These are phyloP conservation scores for Penicillium angulare DNA, from an alignment of 495 filamentous ascomycete species.

Conservation along the genomic window DNA sequence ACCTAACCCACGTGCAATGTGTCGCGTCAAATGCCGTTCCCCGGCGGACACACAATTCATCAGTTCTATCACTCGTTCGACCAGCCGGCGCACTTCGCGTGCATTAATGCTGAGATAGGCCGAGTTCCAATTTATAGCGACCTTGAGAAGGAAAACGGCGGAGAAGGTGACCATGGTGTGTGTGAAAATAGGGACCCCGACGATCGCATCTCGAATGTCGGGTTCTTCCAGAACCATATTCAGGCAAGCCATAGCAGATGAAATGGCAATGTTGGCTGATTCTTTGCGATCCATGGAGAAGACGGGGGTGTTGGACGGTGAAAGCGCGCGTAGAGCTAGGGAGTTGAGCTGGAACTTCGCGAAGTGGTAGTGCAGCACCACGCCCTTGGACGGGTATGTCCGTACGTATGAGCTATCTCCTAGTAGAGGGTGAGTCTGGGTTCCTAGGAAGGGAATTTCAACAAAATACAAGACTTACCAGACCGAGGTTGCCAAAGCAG, in stretches of 20 bases:
- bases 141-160: constrained; percentile 56
- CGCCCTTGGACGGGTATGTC: constrained; percentile 58
- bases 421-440: constrained; percentile 13
- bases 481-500: constrained; percentile 54
- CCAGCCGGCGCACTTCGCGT: constrained; percentile 45
- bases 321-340: constrained; percentile 52
- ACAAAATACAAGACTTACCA: constrained; percentile 31
- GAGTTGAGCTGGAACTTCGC: constrained; percentile 61
- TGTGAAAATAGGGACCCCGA: constrained; percentile 56
- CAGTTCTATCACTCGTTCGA: constrained; percentile 50
- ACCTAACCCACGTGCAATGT: constrained; percentile 52
- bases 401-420: constrained; percentile 53
- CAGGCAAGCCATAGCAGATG: constrained; percentile 54
- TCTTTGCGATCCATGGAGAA: constrained; percentile 55
- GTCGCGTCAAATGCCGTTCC: constrained; percentile 52
- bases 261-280: constrained; percentile 55
- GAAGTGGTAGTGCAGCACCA: constrained; percentile 60
- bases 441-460: background rate
- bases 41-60: constrained; percentile 53
- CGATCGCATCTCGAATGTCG: constrained; percentile 58
- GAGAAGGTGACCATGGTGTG: constrained; percentile 65
- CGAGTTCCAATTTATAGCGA: constrained; percentile 55
- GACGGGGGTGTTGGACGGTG: constrained; percentile 47
- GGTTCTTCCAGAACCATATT: constrained; percentile 55
- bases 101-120: constrained; percentile 44